Evolutionary conservation across 2,329 filamentous ascomycete species (phyloP), one percentile per base, ranked within the genome.

Genomic region (Arthrinium phaeospermum): DNA sequence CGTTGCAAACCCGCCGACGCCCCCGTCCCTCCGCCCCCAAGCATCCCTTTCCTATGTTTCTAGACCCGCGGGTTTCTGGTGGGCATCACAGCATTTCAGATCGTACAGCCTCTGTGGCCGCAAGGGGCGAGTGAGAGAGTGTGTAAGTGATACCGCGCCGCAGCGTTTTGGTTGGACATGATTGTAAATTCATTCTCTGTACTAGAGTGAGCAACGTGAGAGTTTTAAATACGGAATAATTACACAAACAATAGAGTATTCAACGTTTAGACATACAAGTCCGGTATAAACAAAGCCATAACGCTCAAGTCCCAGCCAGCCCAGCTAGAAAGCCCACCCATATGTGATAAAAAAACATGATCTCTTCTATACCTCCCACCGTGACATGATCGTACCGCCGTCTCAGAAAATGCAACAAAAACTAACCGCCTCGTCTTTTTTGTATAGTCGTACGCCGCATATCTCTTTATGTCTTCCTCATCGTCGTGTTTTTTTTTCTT

Each of bases 361-460:
- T 24, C 22, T 64, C 57, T 64, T 64, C 57, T 64, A 64, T 64
- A 41, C 57, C 19, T 41, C 57, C 57, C 57, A 64, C 30, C 34
- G 19, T 64, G 19, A 41, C 57, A 64, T 64, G 34, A 64, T 64
- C 57, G 57, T 64, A 64, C 57, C 30, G 19, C 53, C 57, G 12
- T 34, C 57, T 64, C 57, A 64, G 57, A 41, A 64, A 64, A 64
- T 64, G 57, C 57, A 41, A n/a, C 57, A 64, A 64, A 64, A 64
- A 8, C 57, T 61, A 64, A 41, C 57, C 57, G 22, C 57, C 57
- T 64, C 30, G 14, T 61, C 57, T 41, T 64, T 41, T 64, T 64
- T 64, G 19, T 41, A 10, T 41, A 64, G 34, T 41, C 34, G 34
- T 64, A 64, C 57, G 57, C 57, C 57, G 10, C 34, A 34, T 41